phyloP scores from a whole-genome alignment of 2,329 filamentous ascomycete species.

The Claviceps pusilla region DNA sequence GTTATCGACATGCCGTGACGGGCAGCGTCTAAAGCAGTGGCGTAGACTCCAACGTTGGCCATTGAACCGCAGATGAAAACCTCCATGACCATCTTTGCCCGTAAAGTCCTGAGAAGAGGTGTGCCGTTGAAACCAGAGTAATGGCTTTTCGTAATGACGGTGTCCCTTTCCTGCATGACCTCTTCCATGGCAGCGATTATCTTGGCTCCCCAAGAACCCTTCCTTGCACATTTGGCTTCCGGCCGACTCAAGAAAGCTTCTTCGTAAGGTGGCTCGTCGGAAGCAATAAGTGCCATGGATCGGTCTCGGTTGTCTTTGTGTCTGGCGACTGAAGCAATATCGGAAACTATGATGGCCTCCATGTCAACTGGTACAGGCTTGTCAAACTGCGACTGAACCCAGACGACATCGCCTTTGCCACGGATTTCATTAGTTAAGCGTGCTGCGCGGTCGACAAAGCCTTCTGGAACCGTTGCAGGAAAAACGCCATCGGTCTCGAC shows the following conservation, averaged over 20 bases:
- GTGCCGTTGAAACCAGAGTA: slow-evolving; percentile 80
- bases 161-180: slow-evolving; percentile 32
- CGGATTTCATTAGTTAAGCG: slow-evolving; percentile 60
- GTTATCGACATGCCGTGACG: slow-evolving; percentile 78
- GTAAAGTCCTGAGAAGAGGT: slow-evolving; percentile 57
- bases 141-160: slow-evolving; percentile 51
- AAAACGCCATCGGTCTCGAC: slow-evolving; percentile 53
- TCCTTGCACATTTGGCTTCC: slow-evolving; percentile 27
- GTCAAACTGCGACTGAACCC: slow-evolving; percentile 66
- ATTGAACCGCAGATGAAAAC: slow-evolving; percentile 78
- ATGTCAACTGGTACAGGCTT: slow-evolving; percentile 42
- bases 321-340: slow-evolving; percentile 13
- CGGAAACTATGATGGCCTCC: slow-evolving; percentile 32
- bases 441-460: slow-evolving; percentile 53
- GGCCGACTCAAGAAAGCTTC: slow-evolving; percentile 34
- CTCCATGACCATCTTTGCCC: slow-evolving; percentile 78
- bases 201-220: slow-evolving; percentile 29
- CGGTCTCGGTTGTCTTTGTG: slow-evolving; percentile 7
- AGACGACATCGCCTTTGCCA: slow-evolving; percentile 56
- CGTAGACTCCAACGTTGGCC: slow-evolving; percentile 77
- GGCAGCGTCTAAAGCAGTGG: slow-evolving; percentile 80
- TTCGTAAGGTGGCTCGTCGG: slow-evolving; percentile 11
- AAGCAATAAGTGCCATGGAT: not conserved
- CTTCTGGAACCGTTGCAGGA: slow-evolving; percentile 45
- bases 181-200: slow-evolving; percentile 28